Conservation (phyloP, 148 eudicot species). For the Amaranthus hypochondriacus region DNA sequence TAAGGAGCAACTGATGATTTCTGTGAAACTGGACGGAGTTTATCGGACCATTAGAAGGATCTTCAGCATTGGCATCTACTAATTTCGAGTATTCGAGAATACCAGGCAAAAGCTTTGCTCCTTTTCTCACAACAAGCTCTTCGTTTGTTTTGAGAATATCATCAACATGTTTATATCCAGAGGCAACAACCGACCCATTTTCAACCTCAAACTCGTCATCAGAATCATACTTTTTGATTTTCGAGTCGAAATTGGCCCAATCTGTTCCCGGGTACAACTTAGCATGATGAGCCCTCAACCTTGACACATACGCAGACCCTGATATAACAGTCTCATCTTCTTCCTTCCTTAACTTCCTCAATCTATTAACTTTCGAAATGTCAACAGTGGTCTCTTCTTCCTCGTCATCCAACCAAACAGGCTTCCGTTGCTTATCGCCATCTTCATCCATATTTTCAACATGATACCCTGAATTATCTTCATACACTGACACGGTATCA, state of each 20-base stretch:
- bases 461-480: slow-evolving; percentile 31
- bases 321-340: slow-evolving; percentile 74
- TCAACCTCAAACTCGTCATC: slow-evolving; percentile 69
- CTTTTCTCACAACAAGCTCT: slow-evolving; percentile 68
- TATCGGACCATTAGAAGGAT: slow-evolving; percentile 50
- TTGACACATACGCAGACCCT: slow-evolving; percentile 60
- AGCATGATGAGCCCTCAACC: slow-evolving; percentile 78
- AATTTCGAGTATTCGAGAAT: slow-evolving; percentile 63
- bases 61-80: slow-evolving; percentile 69
- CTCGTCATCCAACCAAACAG: slow-evolving; percentile 87
- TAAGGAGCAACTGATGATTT: slow-evolving; percentile 79
- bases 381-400: slow-evolving; percentile 57
- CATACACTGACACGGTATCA: slow-evolving; percentile 33
- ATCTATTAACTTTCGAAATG: slow-evolving; percentile 68
- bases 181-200: slow-evolving; percentile 32
- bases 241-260: slow-evolving; percentile 71
- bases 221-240: slow-evolving; percentile 41
- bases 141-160: slow-evolving; percentile 58
- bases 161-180: slow-evolving; percentile 38
- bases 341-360: slow-evolving; percentile 80
- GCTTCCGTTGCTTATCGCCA: slow-evolving; percentile 44
- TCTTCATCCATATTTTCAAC: slow-evolving; percentile 33
- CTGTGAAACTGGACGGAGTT: slow-evolving; percentile 87
- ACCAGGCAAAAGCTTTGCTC: slow-evolving; percentile 65
- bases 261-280: slow-evolving; percentile 80